Percentiles rank a stretch among this genome's conserved stretches.
phyloP scores from a whole-genome alignment of 2,329 filamentous ascomycete species.

The Dothidotthia symphoricarpi region DNA sequence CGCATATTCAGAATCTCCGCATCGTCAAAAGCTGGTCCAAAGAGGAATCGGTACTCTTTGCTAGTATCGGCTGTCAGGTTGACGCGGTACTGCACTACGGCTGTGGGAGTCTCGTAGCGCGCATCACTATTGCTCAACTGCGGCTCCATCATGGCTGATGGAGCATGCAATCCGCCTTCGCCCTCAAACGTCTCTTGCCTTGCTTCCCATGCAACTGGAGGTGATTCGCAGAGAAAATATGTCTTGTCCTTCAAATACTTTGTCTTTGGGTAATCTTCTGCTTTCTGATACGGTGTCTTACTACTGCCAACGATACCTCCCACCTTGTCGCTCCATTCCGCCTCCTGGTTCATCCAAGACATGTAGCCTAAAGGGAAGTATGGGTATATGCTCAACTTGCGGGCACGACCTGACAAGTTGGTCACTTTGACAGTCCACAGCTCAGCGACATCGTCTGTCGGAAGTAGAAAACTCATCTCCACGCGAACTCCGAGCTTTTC shows the following conservation, averaged over 20 bases:
- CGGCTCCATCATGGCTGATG: conserved; percentile 45
- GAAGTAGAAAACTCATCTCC: conserved; percentile 53
- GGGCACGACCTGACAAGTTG: conserved; percentile 48
- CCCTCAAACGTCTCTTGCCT: conserved; percentile 56
- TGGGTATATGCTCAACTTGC: conserved; percentile 54
- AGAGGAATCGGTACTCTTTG: conserved; percentile 54
- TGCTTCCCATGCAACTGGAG: conserved; percentile 54
- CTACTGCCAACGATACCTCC: conserved; percentile 53
- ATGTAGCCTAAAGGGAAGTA: conserved; percentile 61
- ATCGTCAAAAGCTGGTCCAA: conserved; percentile 56
- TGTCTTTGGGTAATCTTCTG: conserved; percentile 58
- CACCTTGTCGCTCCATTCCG: conserved; percentile 52
- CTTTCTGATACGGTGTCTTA: conserved; percentile 59
- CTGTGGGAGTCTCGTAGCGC: conserved; percentile 56
- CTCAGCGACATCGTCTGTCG: conserved; percentile 56
- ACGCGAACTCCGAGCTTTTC: conserved; percentile 54
- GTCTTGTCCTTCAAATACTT: conserved; percentile 59
- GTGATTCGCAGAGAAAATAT: conserved; percentile 56
- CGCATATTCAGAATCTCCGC: conserved; percentile 50
- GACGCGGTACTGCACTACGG: conserved; percentile 54
- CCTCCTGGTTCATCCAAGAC: conserved; percentile 63
- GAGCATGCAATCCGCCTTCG: conserved; percentile 56
- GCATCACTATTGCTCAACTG: conserved; percentile 51
- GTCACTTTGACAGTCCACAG: conserved; percentile 56
- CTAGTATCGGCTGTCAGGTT: conserved; percentile 43